Evolutionary conservation across 2,329 filamentous ascomycete species (phyloP).

Genomic region (Talaromyces pinophilus): DNA sequence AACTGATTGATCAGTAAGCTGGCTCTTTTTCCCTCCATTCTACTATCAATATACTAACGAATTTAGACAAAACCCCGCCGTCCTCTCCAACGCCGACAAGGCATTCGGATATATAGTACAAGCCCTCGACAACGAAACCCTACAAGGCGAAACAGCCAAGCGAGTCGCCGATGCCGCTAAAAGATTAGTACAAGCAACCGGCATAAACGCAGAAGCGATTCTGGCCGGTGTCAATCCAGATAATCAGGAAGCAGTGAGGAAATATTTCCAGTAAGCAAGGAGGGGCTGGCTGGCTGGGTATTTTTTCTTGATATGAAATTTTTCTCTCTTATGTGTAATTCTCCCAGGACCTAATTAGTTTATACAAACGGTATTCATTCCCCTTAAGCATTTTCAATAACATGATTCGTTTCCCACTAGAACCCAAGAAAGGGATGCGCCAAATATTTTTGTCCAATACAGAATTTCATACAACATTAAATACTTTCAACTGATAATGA

Average conservation of each 20-base stretch:
- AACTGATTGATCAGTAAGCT: constrained; percentile 91
- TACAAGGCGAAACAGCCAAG: constrained; percentile 79
- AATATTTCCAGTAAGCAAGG: constrained; percentile 65
- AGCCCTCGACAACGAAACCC: constrained; percentile 84
- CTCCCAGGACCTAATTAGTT: constrained; percentile 2
- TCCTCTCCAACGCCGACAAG: constrained; percentile 74
- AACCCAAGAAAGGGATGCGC: no score
- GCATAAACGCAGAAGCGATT: constrained; percentile 73
- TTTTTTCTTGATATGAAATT: constrained; percentile 8
- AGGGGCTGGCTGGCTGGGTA: background rate
- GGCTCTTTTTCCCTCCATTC: constrained; percentile 47
- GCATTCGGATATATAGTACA: constrained; percentile 83
- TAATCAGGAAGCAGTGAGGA: constrained; percentile 75
- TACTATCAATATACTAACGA: background rate
- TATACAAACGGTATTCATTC: background rate
- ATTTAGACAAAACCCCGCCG: constrained; percentile 76
- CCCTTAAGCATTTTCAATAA: background rate
- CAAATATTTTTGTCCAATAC: no score
- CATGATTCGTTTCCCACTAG: background rate
- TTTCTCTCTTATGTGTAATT: constrained; percentile 10
- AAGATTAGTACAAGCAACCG: constrained; percentile 70
- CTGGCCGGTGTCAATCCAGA: constrained; percentile 75
- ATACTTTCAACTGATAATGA: no score
- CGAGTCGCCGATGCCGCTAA: constrained; percentile 78
- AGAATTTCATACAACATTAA: background rate